Evolutionary conservation across 202 grass and related monocot genomes (phyloP).

Genomic region (Elaeis oleifera): DNA sequence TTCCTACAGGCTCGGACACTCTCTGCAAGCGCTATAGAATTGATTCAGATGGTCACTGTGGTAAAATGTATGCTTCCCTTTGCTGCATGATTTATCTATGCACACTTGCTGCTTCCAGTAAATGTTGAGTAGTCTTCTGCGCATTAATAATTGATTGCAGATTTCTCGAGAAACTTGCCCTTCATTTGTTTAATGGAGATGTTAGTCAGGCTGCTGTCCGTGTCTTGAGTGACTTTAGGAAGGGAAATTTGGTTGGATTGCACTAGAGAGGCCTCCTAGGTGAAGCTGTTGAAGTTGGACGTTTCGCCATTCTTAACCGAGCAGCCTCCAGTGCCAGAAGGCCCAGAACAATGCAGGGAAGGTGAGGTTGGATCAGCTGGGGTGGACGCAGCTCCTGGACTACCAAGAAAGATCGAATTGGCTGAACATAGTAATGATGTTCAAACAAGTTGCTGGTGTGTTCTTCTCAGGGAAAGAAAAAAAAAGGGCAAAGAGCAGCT

Average conservation of each 20-base stretch:
- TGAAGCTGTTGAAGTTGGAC: conserved; percentile 14
- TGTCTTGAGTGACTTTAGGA: conserved; percentile 74
- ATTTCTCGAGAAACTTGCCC: conserved; percentile 70
- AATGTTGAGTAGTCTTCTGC: conserved; percentile 2
- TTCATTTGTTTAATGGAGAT: conserved; percentile 79
- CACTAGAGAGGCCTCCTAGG: conserved; percentile 75
- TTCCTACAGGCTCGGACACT: conserved; percentile 53
- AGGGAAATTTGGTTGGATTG: conserved; percentile 84
- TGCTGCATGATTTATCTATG: conserved; percentile 3
- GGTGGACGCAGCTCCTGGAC: no score
- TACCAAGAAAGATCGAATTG: no score
- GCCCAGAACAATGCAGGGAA: no score
- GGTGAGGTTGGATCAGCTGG: no score
- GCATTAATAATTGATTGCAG: conserved; percentile 35
- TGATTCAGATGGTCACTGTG: conserved; percentile 51
- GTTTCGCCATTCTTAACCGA: no score
- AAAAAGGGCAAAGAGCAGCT: no score
- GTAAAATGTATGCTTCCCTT: conserved; percentile 39
- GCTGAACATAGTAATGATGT: no score
- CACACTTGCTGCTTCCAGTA: conserved; percentile 14
- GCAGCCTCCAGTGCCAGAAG: no score
- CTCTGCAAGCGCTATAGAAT: conserved; percentile 68
- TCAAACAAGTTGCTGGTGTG: no score
- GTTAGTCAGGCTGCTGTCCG: conserved; percentile 66
- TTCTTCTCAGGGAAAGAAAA: no score